Conservation (phyloP, 176 grass and related monocot genomes). For the Elymus sibiricus region DNA sequence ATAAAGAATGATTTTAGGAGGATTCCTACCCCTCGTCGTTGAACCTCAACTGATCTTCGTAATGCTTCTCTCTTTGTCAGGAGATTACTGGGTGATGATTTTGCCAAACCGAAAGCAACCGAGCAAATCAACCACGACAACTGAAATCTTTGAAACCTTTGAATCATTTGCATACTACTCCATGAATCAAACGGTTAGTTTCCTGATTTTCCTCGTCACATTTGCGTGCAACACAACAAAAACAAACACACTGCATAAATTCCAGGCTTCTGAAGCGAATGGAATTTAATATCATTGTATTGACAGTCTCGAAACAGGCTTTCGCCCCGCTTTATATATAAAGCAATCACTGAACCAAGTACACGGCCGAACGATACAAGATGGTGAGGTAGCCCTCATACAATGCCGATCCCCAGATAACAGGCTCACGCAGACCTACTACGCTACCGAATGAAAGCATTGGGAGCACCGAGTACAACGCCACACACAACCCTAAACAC, state of each 20-base stretch:
- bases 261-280: background rate
- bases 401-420: too few relatives aligned
- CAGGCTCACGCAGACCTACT: too few relatives aligned
- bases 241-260: background rate
- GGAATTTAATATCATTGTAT: background rate
- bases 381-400: too few relatives aligned
- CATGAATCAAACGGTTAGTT: conserved; percentile 12
- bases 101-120: too few relatives aligned
- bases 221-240: conserved; percentile 24
- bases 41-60: conserved; percentile 74
- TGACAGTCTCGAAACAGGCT: too few relatives aligned
- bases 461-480: too few relatives aligned
- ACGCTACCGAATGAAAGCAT: too few relatives aligned
- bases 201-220: conserved; percentile 35
- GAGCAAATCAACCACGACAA: too few relatives aligned
- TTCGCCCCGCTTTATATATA: too few relatives aligned
- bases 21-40: conserved; percentile 72
- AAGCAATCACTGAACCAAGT: too few relatives aligned
- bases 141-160: background rate
- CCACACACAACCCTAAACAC: too few relatives aligned
- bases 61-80: conserved; percentile 84
- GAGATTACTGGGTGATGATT: conserved; percentile 52
- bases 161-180: background rate
- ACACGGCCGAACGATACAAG: too few relatives aligned
- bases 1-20: background rate